Evolutionary conservation across 2,329 filamentous ascomycete genomes (phyloP).

Genomic region (Claviceps purpurea): DNA sequence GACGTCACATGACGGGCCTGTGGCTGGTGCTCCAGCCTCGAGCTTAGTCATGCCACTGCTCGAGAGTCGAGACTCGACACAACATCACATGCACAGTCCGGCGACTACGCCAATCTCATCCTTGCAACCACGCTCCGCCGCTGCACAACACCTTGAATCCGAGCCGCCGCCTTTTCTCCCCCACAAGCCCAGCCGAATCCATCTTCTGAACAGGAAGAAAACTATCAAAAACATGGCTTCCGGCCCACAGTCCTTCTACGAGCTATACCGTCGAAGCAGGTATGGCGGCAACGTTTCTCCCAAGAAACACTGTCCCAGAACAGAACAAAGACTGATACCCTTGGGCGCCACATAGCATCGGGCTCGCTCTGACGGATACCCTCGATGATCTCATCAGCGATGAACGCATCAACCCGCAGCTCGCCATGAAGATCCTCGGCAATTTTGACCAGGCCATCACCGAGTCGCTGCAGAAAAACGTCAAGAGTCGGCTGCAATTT

Average conservation of each 20-base stretch:
- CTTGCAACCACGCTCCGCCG: not conserved
- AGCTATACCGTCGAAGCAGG: slow-evolving; percentile 98
- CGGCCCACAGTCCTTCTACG: slow-evolving; percentile 56
- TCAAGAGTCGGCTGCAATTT: slow-evolving; percentile 82
- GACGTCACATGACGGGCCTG: slow-evolving; percentile 24
- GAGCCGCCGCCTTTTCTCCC: not conserved
- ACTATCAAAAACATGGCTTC: slow-evolving; percentile 27
- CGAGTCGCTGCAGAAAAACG: slow-evolving; percentile 80
- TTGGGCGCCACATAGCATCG: slow-evolving; percentile 51
- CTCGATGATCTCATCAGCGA: slow-evolving; percentile 94
- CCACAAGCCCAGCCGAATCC: not conserved
- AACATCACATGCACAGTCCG: not conserved
- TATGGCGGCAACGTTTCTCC: slow-evolving; percentile 29
- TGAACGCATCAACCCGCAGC: slow-evolving; percentile 88
- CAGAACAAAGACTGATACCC: not conserved
- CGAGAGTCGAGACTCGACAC: not conserved
- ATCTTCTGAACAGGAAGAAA: not conserved
- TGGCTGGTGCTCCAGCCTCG: not conserved
- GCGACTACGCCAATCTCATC: not conserved
- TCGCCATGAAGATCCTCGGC: slow-evolving; percentile 94
- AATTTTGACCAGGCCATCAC: slow-evolving; percentile 93
- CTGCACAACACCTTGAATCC: not conserved
- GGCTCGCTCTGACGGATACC: slow-evolving; percentile 84
- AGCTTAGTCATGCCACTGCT: not conserved
- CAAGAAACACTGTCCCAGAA: not conserved